These are phyloP conservation scores for Skeletonema potamos DNA, from an alignment of 108 stramenopile species.

Conservation along the genomic window DNA sequence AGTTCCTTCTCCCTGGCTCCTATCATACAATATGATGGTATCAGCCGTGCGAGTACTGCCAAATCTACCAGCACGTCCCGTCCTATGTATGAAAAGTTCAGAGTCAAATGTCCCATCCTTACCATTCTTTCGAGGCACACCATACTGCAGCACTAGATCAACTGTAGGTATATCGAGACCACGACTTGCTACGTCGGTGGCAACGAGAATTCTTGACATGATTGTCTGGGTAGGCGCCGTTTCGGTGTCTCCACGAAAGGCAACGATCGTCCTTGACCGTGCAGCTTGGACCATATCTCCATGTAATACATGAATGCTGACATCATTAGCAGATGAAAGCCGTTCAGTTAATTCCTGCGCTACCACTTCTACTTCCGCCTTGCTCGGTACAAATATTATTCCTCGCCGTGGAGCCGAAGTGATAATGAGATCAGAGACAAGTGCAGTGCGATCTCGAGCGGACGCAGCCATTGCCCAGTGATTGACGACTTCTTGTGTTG, in stretches of 20 bases:
- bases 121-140: slow-evolving; percentile 85
- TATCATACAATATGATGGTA: slow-evolving; percentile 43
- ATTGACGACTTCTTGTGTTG: slow-evolving; percentile 35
- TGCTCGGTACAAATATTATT: slow-evolving; percentile 55
- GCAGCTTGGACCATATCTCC: slow-evolving; percentile 51
- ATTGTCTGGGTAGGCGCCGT: not conserved
- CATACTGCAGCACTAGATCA: slow-evolving; percentile 92
- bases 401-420: slow-evolving; percentile 43
- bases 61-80: slow-evolving; percentile 53
- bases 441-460: slow-evolving; percentile 24
- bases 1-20: slow-evolving; percentile 32
- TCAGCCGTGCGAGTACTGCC: slow-evolving; percentile 40
- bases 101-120: slow-evolving; percentile 55
- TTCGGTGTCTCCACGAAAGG: slow-evolving; percentile 32
- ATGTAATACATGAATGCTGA: slow-evolving; percentile 42
- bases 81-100: slow-evolving; percentile 56
- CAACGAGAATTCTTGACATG: slow-evolving; percentile 68
- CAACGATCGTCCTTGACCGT: slow-evolving; percentile 36
- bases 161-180: slow-evolving; percentile 91
- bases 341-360: slow-evolving; percentile 35
- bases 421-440: slow-evolving; percentile 49
- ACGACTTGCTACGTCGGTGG: slow-evolving; percentile 93
- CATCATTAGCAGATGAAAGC: slow-evolving; percentile 25
- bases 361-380: slow-evolving; percentile 46
- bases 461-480: slow-evolving; percentile 58